These are phyloP conservation scores for Noccaea bulbosa DNA, from an alignment of 345 rosid genomes.

Conservation along the genomic window DNA sequence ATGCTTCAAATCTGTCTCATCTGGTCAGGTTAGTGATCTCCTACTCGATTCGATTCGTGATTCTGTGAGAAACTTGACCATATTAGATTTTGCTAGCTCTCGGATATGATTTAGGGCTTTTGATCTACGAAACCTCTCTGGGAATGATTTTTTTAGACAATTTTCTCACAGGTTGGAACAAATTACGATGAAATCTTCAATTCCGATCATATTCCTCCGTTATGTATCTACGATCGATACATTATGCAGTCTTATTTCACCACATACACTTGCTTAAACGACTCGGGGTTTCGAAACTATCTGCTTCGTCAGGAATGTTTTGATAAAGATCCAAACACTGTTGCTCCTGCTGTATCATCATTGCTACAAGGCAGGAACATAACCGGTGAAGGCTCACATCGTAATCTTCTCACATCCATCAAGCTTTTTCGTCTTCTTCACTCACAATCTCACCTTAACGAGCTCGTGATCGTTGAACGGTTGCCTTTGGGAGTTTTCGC, in stretches of 20 bases:
- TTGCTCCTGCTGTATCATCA: conserved; percentile 31
- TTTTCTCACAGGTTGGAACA: conserved; percentile 21
- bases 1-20: background rate
- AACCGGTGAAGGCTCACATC: conserved; percentile 91
- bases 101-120: too few species aligned
- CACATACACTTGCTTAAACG: conserved; percentile 49
- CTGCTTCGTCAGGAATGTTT: conserved; percentile 43
- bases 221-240: conserved; percentile 45
- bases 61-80: background rate
- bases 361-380: conserved; percentile 51
- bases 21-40: conserved; percentile 23
- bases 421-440: conserved; percentile 46
- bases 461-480: conserved; percentile 62
- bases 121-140: background rate
- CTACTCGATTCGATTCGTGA: background rate
- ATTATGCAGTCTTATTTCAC: conserved; percentile 64
- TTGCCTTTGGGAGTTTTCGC: conserved; percentile 88
- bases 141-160: background rate
- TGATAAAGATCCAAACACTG: conserved; percentile 37
- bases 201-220: background rate
- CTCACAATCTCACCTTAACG: conserved; percentile 43
- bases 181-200: background rate
- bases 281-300: conserved; percentile 55
- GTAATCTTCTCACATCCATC: conserved; percentile 60
- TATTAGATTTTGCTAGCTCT: background rate